These are phyloP conservation scores for Yarrowia sp. DNA, from an alignment of 805 yeast species.

Conservation along the genomic window DNA sequence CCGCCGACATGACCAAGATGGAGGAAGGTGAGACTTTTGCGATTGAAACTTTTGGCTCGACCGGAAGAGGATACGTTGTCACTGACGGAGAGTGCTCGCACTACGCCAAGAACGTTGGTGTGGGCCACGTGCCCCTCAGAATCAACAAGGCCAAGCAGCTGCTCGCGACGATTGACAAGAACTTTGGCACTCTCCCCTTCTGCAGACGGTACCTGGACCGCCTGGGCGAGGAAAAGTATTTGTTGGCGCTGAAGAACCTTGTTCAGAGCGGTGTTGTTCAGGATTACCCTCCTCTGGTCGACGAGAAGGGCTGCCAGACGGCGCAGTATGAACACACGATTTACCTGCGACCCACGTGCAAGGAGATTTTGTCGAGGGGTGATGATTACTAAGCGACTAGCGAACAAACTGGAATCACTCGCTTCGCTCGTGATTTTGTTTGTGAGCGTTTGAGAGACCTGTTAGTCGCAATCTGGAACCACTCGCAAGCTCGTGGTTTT, in stretches of 20 bases:
- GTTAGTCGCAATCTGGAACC: too few relatives aligned
- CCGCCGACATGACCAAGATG: constrained; percentile 93
- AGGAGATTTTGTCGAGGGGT: constrained; percentile 93
- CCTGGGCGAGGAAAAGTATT: constrained; percentile 85
- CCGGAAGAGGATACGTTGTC: constrained; percentile 89
- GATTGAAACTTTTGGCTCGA: constrained; percentile 95
- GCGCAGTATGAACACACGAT: constrained; percentile 97
- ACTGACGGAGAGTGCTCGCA: constrained; percentile 92
- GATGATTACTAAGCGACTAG: constrained; percentile 65
- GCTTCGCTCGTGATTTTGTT: too few relatives aligned
- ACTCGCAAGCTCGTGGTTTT: too few relatives aligned
- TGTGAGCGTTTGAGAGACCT: too few relatives aligned
- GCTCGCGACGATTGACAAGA: constrained; percentile 64
- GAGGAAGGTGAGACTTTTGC: constrained; percentile 99
- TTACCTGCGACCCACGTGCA: constrained; percentile 81
- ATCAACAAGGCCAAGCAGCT: constrained; percentile 67
- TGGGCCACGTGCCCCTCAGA: constrained; percentile 51
- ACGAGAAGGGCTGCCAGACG: constrained; percentile 79
- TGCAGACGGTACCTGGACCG: constrained; percentile 93
- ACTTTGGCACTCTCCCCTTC: constrained; percentile 94
- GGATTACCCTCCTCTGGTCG: constrained; percentile 92
- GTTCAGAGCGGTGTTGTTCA: constrained; percentile 84
- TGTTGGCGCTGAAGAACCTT: constrained; percentile 79
- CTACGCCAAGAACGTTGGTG: constrained; percentile 64
- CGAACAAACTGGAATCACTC: too few relatives aligned